These are phyloP conservation scores for Taxawa tesnikishii DNA, from an alignment of 2,329 filamentous ascomycete genomes.

Conservation along the genomic window DNA sequence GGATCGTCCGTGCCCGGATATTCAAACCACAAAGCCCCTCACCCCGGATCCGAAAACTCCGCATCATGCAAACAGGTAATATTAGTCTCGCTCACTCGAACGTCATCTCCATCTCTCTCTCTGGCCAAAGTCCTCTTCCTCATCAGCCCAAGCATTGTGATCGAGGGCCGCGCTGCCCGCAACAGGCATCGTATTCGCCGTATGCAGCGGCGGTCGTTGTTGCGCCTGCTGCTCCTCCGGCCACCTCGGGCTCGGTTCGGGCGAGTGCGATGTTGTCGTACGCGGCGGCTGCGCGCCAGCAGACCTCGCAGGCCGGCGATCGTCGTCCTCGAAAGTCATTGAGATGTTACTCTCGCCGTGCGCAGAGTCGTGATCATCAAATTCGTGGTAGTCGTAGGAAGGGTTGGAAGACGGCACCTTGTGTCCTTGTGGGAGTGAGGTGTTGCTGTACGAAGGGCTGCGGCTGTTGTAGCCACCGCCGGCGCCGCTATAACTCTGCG, in stretches of 20 bases:
- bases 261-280: conserved; percentile 1
- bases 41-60: too few species aligned
- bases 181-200: conserved; percentile 17
- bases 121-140: conserved; percentile 34
- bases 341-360: conserved; percentile 29
- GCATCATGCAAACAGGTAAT: too few species aligned
- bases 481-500: conserved; percentile 28
- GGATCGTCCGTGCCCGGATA: too few species aligned
- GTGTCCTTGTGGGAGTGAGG: conserved; percentile 9
- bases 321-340: conserved; percentile 31
- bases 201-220: conserved; percentile 12
- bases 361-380: conserved; percentile 9
- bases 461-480: conserved; percentile 3
- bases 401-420: conserved; percentile 8
- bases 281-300: conserved; percentile 4
- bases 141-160: conserved; percentile 35
- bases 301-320: too few species aligned
- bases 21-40: too few species aligned
- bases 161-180: conserved; percentile 9
- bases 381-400: conserved; percentile 24
- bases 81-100: too few species aligned
- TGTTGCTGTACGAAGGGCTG: conserved; percentile 11
- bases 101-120: conserved; percentile 36
- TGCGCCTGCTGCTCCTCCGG: too few species aligned
- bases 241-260: too few species aligned